Evolutionary conservation across 805 yeast species (phyloP).

Genomic region (Spathaspora gorwiae): DNA sequence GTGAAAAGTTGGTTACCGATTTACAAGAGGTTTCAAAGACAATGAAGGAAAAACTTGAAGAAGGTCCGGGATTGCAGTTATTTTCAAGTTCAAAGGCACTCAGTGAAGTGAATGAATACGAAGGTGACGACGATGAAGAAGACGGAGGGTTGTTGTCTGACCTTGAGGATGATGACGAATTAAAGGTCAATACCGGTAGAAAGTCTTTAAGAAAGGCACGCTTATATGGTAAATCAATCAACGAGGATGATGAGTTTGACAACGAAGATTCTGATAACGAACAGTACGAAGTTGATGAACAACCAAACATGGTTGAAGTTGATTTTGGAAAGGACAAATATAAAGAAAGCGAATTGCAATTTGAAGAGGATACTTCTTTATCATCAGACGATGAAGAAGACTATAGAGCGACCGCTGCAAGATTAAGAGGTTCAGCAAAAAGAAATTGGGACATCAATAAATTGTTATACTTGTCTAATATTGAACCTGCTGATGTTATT

Average conservation of each 20-base stretch:
- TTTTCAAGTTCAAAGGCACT: constrained; percentile 61
- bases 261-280: constrained; percentile 39
- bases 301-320: constrained; percentile 43
- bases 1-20: constrained; percentile 79
- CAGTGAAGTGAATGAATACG: constrained; percentile 32
- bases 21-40: constrained; percentile 67
- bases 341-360: constrained; percentile 34
- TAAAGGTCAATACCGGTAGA: constrained; percentile 52
- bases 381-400: constrained; percentile 37
- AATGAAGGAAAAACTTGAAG: constrained; percentile 52
- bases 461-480: constrained; percentile 71
- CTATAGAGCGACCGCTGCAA: constrained; percentile 53
- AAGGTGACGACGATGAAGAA: constrained; percentile 33
- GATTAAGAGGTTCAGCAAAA: constrained; percentile 47
- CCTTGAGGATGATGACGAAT: constrained; percentile 30
- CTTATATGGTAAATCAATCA: constrained; percentile 49
- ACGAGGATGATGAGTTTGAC: constrained; percentile 43
- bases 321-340: constrained; percentile 37
- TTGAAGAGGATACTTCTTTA: constrained; percentile 46
- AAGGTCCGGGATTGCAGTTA: constrained; percentile 68
- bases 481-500: constrained; percentile 69
- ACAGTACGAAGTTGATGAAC: constrained; percentile 34
- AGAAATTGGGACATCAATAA: constrained; percentile 76
- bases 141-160: constrained; percentile 22
- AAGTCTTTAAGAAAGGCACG: constrained; percentile 56